phyloP scores from a whole-genome alignment of 164 flowering plant genomes.

The Piper betle region DNA sequence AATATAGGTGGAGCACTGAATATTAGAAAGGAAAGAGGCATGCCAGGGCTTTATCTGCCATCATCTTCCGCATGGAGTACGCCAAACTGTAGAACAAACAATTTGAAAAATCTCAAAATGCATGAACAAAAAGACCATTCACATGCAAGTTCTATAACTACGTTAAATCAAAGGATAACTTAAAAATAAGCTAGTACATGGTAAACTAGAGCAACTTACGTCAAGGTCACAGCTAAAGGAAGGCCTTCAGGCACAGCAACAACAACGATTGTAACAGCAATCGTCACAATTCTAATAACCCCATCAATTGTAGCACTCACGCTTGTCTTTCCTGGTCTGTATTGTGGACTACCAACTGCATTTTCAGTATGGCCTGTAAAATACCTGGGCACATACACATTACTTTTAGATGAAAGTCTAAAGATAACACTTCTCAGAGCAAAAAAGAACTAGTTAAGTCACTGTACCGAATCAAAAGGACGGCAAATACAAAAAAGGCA shows the following conservation, averaged over 20 bases:
- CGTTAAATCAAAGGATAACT: too few species aligned
- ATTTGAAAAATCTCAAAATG: not conserved
- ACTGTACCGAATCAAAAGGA: slow-evolving; percentile 57
- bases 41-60: slow-evolving; percentile 96
- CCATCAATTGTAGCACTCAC: slow-evolving; percentile 55
- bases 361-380: slow-evolving; percentile 68
- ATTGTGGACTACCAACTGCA: slow-evolving; percentile 29
- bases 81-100: slow-evolving; percentile 53
- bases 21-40: slow-evolving; percentile 5
- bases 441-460: not conserved
- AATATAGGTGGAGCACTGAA: not conserved
- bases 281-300: slow-evolving; percentile 59
- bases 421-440: not conserved
- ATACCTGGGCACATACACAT: slow-evolving; percentile 29
- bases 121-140: not conserved
- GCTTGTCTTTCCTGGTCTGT: slow-evolving; percentile 40
- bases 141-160: not conserved
- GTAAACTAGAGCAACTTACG: slow-evolving; percentile 38
- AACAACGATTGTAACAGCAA: slow-evolving; percentile 95
- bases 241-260: slow-evolving; percentile 99
- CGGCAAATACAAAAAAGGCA: slow-evolving; percentile 54
- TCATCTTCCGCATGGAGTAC: slow-evolving; percentile 98
- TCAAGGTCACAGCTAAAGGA: slow-evolving; percentile 92
- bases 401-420: not conserved
- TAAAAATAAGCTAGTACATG: too few species aligned